Percentiles rank a stretch among this genome's conserved stretches.
These are phyloP conservation scores for Vicia sativa DNA, from an alignment of 306 rosid genomes.

Conservation along the genomic window DNA sequence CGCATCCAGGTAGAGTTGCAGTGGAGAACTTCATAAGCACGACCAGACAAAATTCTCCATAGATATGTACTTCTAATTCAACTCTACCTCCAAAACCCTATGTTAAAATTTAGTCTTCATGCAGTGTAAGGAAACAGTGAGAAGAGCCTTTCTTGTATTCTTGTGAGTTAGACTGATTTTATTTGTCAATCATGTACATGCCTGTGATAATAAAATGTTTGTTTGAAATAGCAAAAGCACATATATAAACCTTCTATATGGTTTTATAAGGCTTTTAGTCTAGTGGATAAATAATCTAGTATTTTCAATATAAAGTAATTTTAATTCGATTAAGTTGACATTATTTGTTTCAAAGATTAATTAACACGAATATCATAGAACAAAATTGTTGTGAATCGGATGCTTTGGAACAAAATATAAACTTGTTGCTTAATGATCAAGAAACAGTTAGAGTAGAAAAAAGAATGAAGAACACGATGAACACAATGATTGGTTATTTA, in stretches of 20 bases:
- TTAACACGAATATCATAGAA: too few species aligned
- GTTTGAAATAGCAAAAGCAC: conserved; percentile 36
- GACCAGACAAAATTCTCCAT: conserved; percentile 3
- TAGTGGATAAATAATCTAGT: background rate
- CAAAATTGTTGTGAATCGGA: too few species aligned
- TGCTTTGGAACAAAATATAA: too few species aligned
- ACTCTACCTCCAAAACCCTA: background rate
- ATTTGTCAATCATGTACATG: conserved; percentile 46
- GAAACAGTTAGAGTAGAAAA: too few species aligned
- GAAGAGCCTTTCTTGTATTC: conserved; percentile 34
- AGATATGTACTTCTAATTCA: background rate
- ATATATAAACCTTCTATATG: conserved; percentile 19
- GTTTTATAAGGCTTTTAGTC: background rate
- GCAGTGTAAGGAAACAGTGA: conserved; percentile 9
- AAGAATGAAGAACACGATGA: too few species aligned
- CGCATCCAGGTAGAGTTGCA: conserved; percentile 83
- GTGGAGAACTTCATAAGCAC: conserved; percentile 67
- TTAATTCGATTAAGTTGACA: too few species aligned
- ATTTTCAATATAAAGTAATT: too few species aligned
- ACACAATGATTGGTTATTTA: too few species aligned
- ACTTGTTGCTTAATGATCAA: too few species aligned
- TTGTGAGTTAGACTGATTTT: conserved; percentile 32
- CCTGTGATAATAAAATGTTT: conserved; percentile 23
- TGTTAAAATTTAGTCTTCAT: conserved; percentile 27
- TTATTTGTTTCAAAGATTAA: too few species aligned